These are phyloP conservation scores for Schizophyllum amplum DNA, from an alignment of 1,284 basidiomycete genomes.

Conservation along the genomic window DNA sequence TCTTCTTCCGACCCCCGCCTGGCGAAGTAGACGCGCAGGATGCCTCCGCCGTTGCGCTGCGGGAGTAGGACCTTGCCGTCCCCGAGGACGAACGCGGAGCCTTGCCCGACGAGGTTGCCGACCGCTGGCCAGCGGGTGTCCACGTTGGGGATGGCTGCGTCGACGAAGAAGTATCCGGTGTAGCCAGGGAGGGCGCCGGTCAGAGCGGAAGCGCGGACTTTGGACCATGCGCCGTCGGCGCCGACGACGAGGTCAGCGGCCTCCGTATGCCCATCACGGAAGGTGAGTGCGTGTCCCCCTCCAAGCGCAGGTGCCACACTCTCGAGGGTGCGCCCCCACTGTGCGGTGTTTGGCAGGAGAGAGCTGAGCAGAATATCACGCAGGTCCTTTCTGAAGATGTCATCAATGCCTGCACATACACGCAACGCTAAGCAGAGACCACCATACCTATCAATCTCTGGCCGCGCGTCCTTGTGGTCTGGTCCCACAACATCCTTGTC, in stretches of 20 bases:
- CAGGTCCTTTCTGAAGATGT: not conserved
- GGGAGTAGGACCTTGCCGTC: constrained; percentile 22
- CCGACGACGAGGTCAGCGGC: constrained; percentile 28
- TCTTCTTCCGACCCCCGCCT: constrained; percentile 18
- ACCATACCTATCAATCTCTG: not conserved
- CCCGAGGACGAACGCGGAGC: constrained; percentile 18
- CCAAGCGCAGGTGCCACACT: not conserved
- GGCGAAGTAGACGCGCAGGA: constrained; percentile 22
- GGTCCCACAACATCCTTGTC: not conserved
- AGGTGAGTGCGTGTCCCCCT: not conserved
- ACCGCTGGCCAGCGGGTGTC: constrained; percentile 15
- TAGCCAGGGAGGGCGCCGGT: constrained; percentile 20
- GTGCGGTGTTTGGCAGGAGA: constrained; percentile 5
- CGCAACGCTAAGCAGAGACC: not conserved
- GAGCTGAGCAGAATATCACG: constrained; percentile 8
- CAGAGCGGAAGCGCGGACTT: constrained; percentile 26
- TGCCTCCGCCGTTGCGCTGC: constrained; percentile 23
- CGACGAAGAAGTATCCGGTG: constrained; percentile 23
- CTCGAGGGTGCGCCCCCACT: constrained; percentile 8
- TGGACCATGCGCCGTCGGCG: constrained; percentile 35
- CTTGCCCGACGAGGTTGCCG: constrained; percentile 18
- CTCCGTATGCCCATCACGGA: constrained; percentile 8
- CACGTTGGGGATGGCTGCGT: constrained; percentile 18
- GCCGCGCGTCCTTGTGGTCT: not conserved
- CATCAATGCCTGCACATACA: not conserved